Conservation (phyloP, 2,329 filamentous ascomycete genomes). For the Diaporthe sp. region DNA sequence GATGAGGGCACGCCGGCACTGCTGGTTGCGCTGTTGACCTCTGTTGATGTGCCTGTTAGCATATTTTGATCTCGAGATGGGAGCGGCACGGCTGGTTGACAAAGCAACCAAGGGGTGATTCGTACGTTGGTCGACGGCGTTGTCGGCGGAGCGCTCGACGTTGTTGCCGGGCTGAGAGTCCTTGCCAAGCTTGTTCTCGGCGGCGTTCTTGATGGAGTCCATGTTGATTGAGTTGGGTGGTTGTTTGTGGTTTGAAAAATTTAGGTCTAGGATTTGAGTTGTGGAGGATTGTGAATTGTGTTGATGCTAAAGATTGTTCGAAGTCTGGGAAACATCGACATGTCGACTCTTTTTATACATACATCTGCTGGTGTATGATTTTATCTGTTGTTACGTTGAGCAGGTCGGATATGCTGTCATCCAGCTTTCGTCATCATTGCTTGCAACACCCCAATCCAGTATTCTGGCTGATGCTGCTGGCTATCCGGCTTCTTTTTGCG, state of each 20-base stretch:
- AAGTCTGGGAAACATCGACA: background rate
- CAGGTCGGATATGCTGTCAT: background rate
- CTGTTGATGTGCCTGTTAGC: conserved; percentile 3
- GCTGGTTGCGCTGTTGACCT: conserved; percentile 41
- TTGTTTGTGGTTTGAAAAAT: background rate
- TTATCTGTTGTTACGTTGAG: background rate
- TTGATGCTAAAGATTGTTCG: background rate
- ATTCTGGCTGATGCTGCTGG: background rate
- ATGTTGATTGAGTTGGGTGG: conserved; percentile 7
- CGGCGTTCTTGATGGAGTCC: conserved; percentile 38
- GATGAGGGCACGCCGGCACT: conserved; percentile 40
- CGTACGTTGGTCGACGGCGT: conserved; percentile 42
- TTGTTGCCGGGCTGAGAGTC: conserved; percentile 42
- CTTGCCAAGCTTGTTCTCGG: conserved; percentile 40
- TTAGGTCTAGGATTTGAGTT: background rate
- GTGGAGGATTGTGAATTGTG: background rate
- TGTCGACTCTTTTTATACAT: background rate
- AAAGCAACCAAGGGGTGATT: background rate
- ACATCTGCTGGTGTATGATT: background rate
- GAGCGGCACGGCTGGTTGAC: background rate
- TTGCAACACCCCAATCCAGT: background rate
- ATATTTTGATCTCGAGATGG: too few species aligned
- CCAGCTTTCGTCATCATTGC: background rate
- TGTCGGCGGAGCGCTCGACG: conserved; percentile 42
- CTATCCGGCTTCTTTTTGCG: background rate